These are phyloP conservation scores for Sporisorium iseilematis-ciliati DNA, from an alignment of 1,284 basidiomycete species.

Conservation along the genomic window DNA sequence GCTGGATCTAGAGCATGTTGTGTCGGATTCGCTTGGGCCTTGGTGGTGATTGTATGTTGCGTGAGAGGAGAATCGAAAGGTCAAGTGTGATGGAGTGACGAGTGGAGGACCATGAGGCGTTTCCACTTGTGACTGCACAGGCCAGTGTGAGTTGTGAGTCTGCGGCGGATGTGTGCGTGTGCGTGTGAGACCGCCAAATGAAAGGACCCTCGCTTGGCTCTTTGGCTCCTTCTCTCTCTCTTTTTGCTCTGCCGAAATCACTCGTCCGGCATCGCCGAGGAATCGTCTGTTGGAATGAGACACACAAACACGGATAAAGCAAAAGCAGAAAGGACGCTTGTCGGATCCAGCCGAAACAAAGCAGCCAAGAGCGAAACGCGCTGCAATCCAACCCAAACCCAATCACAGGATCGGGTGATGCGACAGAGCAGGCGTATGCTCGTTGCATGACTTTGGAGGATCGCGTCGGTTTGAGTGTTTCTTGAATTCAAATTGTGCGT, in stretches of 20 bases:
- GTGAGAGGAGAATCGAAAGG: not conserved
- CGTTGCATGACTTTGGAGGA: too few species aligned
- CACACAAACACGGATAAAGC: too few species aligned
- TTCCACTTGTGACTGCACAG: constrained; percentile 5
- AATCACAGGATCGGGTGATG: too few species aligned
- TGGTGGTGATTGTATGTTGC: not conserved
- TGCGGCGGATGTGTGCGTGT: not conserved
- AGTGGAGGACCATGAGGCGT: constrained; percentile 2
- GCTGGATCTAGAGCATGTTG: not conserved
- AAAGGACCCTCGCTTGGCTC: not conserved
- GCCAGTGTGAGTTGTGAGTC: not conserved
- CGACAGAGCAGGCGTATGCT: too few species aligned
- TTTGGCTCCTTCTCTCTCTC: not conserved
- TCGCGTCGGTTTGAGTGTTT: not conserved
- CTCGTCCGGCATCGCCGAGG: constrained; percentile 5
- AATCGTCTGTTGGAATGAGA: too few species aligned
- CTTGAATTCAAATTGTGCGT: constrained; percentile 17
- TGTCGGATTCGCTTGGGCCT: not conserved
- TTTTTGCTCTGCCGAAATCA: not conserved
- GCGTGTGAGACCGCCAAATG: not conserved
- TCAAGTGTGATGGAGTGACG: not conserved
- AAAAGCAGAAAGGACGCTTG: too few species aligned
- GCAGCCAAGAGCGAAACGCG: too few species aligned
- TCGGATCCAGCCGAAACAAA: too few species aligned
- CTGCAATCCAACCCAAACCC: too few species aligned